Conservation (phyloP, 176 grass and related monocot species). For the Cocos nucifera region DNA sequence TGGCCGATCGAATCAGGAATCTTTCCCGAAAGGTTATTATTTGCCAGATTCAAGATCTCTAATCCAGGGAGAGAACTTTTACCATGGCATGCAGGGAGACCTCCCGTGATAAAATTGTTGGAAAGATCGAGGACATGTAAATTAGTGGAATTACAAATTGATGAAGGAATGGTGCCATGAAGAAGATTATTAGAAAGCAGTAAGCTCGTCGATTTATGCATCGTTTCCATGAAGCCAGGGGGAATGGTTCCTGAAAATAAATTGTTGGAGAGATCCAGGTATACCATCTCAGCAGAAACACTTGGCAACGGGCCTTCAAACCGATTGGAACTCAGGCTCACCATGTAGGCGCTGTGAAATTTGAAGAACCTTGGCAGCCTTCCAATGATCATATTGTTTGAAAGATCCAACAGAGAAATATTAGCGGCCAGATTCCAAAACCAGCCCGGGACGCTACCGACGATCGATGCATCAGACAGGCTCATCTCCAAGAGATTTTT, state of each 20-base stretch:
- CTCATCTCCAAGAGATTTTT: neutral
- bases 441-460: conserved; percentile 8
- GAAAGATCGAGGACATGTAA: neutral
- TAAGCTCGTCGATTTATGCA: neutral
- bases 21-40: conserved; percentile 6
- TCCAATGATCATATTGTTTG: no score
- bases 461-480: conserved; percentile 15
- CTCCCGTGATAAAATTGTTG: conserved; percentile 1
- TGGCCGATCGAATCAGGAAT: neutral
- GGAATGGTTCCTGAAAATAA: conserved; percentile 15
- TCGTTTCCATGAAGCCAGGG: neutral
- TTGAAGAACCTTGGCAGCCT: no score
- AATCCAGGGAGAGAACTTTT: neutral
- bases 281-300: accelerated
- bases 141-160: neutral
- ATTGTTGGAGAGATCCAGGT: conserved; percentile 19
- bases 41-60: conserved; percentile 4
- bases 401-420: no score
- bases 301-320: no score
- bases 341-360: no score
- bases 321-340: no score
- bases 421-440: conserved; percentile 1
- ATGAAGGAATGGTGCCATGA: conserved; percentile 4
- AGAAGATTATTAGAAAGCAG: conserved; percentile 16
- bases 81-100: neutral